These are phyloP conservation scores for Cucumis hystrix DNA, from an alignment of 306 rosid species.

Conservation along the genomic window DNA sequence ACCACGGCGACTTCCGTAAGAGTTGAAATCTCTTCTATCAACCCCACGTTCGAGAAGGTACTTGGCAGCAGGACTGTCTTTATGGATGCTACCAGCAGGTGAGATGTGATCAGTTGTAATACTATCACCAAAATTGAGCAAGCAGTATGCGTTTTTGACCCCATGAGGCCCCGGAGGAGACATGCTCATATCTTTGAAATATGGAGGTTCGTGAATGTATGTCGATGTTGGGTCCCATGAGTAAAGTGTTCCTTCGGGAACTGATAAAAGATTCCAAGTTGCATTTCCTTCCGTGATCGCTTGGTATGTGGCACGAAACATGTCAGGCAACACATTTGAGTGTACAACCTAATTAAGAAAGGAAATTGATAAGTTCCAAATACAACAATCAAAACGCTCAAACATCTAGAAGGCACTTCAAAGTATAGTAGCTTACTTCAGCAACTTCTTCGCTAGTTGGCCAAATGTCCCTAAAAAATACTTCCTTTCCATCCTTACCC, in stretches of 20 bases:
- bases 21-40: conserved; percentile 85
- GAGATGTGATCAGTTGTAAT: conserved; percentile 97
- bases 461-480: conserved; percentile 86
- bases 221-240: conserved; percentile 84
- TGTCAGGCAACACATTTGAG: conserved; percentile 81
- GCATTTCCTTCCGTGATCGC: conserved; percentile 90
- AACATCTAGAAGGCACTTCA: background rate
- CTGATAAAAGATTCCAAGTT: conserved; percentile 80
- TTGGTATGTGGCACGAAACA: conserved; percentile 83
- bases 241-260: conserved; percentile 75
- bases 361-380: background rate
- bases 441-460: conserved; percentile 86
- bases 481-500: conserved; percentile 57
- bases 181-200: conserved; percentile 83
- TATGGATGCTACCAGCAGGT: conserved; percentile 99
- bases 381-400: background rate
- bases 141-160: conserved; percentile 67
- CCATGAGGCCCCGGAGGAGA: conserved; percentile 88
- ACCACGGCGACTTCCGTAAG: conserved; percentile 97
- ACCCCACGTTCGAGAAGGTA: conserved; percentile 81
- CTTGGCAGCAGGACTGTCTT: conserved; percentile 87
- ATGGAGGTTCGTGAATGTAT: conserved; percentile 86
- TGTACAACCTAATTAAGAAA: conserved; percentile 51
- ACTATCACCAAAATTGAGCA: conserved; percentile 96
- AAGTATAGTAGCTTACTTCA: conserved; percentile 29